Evolutionary conservation across 495 filamentous ascomycete genomes (phyloP), one percentile per base, ranked within the genome.

Genomic region (Glarea lozoyensis): DNA sequence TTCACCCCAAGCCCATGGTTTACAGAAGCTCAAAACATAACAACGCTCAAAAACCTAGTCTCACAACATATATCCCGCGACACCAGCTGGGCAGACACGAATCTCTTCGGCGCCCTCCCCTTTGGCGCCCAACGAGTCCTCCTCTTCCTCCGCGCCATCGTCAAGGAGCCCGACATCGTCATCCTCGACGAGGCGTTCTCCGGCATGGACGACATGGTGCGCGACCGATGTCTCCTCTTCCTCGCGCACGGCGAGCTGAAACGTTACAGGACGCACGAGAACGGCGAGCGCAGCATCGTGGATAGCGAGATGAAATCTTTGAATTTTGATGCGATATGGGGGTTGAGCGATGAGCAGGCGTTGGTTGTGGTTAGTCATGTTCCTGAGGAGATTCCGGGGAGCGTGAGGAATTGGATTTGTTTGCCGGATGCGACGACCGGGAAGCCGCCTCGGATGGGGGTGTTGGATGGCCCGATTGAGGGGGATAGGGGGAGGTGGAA

Each of bases 181-280:
- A 84, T 98, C 27, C 74, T 97, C 2, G 92, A 97, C 53, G 92
- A 98, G 61, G 79, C 92, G 0, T 93, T 94, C 53, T 87, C 84
- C 33, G 88, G 90, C 20, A 86, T 98, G 78, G 79, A 89, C 45
- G 78, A 82, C 29, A 69, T 67, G 0, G 75, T 92, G n/a, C 72
- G 88, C 11, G 81, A 94, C 53, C 88, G 85, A 52, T 95, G 89
- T 50, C 66, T 89, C 41, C 58, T 75, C 0, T 92, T 94, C 55
- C 72, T 98, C 9, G 74, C 76, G 13, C 53, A 67, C 13, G 82
- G 82, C 3, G 73, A 82, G 49, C 49, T 39, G 12, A 67, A 64
- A 45, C 24, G 17, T 23, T n/a, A 52, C 37, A 31, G 25, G 23
- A 12, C 23, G 16, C 34, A 25, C 9, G 18, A 43, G 42, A 34